A percentile compares a stretch with the other conserved stretches of the same genome.
Evolutionary conservation across 1,284 basidiomycete species (phyloP).

Genomic region (Erythrobasidium hasegawianum): DNA sequence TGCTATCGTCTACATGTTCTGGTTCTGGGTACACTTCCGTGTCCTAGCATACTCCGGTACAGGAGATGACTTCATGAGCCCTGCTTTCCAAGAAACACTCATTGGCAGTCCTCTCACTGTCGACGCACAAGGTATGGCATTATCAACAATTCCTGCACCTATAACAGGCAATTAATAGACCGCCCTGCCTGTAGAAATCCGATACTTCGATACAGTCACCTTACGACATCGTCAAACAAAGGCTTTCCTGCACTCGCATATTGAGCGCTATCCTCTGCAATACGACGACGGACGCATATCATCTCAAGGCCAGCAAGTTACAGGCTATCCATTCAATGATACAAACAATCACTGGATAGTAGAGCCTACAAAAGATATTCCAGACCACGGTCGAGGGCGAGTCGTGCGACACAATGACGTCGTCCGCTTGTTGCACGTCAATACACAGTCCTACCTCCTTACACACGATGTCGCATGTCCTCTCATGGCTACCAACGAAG

Average conservation of each 20-base stretch:
- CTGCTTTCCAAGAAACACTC: slow-evolving; percentile 95
- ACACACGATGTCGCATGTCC: slow-evolving; percentile 98
- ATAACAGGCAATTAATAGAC: not conserved
- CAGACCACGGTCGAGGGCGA: slow-evolving; percentile 79
- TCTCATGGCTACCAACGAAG: slow-evolving; percentile 95
- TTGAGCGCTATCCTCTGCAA: slow-evolving; percentile 81
- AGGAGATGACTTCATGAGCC: slow-evolving; percentile 96
- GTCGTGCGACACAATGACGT: slow-evolving; percentile 83
- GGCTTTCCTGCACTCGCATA: slow-evolving; percentile 87
- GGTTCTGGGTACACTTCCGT: slow-evolving; percentile 95
- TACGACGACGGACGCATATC: slow-evolving; percentile 97
- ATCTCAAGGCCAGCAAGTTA: slow-evolving; percentile 77
- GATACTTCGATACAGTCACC: slow-evolving; percentile 83
- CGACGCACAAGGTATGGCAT: slow-evolving; percentile 73
- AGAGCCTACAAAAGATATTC: slow-evolving; percentile 85
- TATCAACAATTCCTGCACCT: not conserved
- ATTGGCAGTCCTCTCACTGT: slow-evolving; percentile 85
- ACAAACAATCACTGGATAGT: slow-evolving; percentile 96
- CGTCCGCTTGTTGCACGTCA: slow-evolving; percentile 82
- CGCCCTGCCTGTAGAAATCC: slow-evolving; percentile 63
- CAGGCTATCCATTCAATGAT: slow-evolving; percentile 90
- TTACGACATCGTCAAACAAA: slow-evolving; percentile 90
- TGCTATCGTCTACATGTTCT: slow-evolving; percentile 82
- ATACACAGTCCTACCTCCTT: slow-evolving; percentile 75
- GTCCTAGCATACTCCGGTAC: slow-evolving; percentile 85